A percentile compares a stretch with the other conserved stretches of the same genome.
These are phyloP conservation scores for Tilletia indica DNA, from an alignment of 1,284 basidiomycete species.

Conservation along the genomic window DNA sequence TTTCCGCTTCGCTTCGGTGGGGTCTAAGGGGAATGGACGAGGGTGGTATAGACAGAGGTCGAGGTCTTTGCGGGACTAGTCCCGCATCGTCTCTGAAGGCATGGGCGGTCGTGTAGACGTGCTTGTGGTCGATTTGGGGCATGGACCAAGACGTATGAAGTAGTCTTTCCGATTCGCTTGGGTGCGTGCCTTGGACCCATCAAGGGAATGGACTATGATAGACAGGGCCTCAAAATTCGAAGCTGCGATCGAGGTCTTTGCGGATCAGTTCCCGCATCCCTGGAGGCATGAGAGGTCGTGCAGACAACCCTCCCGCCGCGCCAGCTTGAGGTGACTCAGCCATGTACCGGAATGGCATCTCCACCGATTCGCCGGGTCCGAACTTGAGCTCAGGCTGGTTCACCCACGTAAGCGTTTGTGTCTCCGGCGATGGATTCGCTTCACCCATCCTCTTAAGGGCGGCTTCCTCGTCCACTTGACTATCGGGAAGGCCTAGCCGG, in stretches of 20 bases:
- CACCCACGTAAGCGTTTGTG: conserved; percentile 34
- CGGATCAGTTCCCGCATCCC: conserved; percentile 47
- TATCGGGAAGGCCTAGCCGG: conserved; percentile 28
- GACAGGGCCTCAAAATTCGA: conserved; percentile 37
- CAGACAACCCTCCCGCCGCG: not conserved
- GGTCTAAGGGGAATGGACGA: too few relatives aligned
- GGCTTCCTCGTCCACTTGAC: conserved; percentile 23
- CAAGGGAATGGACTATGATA: not conserved
- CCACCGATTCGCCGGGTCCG: conserved; percentile 46
- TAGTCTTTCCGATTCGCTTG: not conserved
- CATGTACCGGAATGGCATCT: conserved; percentile 51
- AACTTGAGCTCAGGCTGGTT: conserved; percentile 49
- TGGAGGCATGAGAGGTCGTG: conserved; percentile 37
- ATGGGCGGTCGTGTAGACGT: too few relatives aligned
- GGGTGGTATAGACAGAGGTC: too few relatives aligned
- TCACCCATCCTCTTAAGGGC: conserved; percentile 21
- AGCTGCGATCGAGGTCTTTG: conserved; percentile 37
- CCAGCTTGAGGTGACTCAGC: conserved; percentile 21
- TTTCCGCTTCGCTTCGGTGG: too few relatives aligned
- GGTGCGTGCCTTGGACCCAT: not conserved
- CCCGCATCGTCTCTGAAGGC: too few relatives aligned
- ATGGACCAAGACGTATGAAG: too few relatives aligned
- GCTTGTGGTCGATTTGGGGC: too few relatives aligned
- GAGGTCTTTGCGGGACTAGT: too few relatives aligned
- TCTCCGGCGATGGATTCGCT: conserved; percentile 15